Evolutionary conservation across 305 asterid species (phyloP).

Genomic region (Fraxinus dipetala): DNA sequence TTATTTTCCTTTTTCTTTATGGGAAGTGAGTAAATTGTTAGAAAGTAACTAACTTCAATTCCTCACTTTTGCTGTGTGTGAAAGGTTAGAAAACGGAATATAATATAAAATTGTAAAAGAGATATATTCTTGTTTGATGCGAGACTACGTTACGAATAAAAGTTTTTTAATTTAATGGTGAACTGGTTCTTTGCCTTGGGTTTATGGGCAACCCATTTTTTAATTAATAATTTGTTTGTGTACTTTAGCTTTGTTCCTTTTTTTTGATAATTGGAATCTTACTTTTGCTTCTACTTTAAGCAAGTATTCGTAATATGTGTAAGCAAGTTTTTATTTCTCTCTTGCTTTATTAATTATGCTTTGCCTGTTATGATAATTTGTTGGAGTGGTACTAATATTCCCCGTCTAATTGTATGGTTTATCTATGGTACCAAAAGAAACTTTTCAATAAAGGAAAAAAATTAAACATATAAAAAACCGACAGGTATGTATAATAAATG

Average conservation of each 20-base stretch:
- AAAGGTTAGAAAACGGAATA: slow-evolving; percentile 4
- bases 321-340: slow-evolving; percentile 22
- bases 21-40: not conserved
- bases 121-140: slow-evolving; percentile 14
- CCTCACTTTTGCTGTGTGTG: not conserved
- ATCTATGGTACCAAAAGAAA: slow-evolving; percentile 26
- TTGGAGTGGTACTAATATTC: slow-evolving; percentile 9
- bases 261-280: slow-evolving; percentile 47
- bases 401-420: slow-evolving; percentile 21
- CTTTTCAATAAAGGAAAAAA: not conserved
- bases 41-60: slow-evolving; percentile 1
- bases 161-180: slow-evolving; percentile 12
- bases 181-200: slow-evolving; percentile 21
- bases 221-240: slow-evolving; percentile 18
- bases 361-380: slow-evolving; percentile 29
- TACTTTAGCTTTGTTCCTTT: slow-evolving; percentile 31
- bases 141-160: slow-evolving; percentile 28
- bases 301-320: slow-evolving; percentile 37
- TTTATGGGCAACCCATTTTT: slow-evolving; percentile 16
- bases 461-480: slow-evolving; percentile 6
- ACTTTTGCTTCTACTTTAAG: slow-evolving; percentile 57
- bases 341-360: slow-evolving; percentile 26
- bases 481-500: slow-evolving; percentile 30
- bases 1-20: not conserved
- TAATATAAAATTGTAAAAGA: slow-evolving; percentile 12